phyloP scores from a whole-genome alignment of 768 basidiomycete species.

The Sporobolomyces phaffii region DNA sequence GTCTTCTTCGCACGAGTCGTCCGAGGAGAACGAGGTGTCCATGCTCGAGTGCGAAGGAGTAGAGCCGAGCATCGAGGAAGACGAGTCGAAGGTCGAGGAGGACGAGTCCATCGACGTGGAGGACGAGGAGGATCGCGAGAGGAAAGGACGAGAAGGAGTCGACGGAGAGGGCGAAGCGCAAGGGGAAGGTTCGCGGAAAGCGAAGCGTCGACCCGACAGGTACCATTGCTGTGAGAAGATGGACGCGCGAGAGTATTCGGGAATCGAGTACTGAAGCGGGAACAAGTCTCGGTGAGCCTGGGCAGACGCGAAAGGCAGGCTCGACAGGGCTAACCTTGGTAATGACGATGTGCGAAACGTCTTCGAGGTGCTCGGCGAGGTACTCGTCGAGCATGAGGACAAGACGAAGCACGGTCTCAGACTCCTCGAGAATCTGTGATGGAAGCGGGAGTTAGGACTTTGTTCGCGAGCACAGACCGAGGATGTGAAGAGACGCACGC shows the following conservation, averaged over 20 bases:
- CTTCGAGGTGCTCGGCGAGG: conserved; percentile 76
- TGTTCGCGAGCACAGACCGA: too few species aligned
- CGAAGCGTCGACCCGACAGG: conserved; percentile 65
- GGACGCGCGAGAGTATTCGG: conserved; percentile 92
- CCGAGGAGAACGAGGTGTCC: conserved; percentile 23
- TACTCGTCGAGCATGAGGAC: conserved; percentile 79
- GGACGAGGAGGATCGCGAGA: conserved; percentile 19
- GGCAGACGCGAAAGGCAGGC: neutral
- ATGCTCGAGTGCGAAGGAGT: conserved; percentile 13
- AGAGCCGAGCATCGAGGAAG: conserved; percentile 20
- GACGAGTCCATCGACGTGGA: conserved; percentile 2
- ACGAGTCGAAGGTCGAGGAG: conserved; percentile 11
- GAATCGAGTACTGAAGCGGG: conserved; percentile 60
- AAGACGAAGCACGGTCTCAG: conserved; percentile 72
- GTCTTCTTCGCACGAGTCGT: conserved; percentile 27
- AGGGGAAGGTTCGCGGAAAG: conserved; percentile 17
- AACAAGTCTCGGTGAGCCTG: neutral
- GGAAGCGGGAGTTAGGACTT: too few species aligned
- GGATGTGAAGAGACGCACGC: conserved; percentile 10
- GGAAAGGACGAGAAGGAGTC: conserved; percentile 26
- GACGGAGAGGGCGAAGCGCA: conserved; percentile 18
- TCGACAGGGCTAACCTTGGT: conserved; percentile 62
- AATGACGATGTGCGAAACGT: conserved; percentile 88
- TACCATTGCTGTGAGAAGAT: conserved; percentile 90
- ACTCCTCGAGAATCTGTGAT: conserved; percentile 60